A percentile compares a stretch with the other conserved stretches of the same genome.
These are phyloP conservation scores for Candida takata DNA, from an alignment of 805 yeast species.

Conservation along the genomic window DNA sequence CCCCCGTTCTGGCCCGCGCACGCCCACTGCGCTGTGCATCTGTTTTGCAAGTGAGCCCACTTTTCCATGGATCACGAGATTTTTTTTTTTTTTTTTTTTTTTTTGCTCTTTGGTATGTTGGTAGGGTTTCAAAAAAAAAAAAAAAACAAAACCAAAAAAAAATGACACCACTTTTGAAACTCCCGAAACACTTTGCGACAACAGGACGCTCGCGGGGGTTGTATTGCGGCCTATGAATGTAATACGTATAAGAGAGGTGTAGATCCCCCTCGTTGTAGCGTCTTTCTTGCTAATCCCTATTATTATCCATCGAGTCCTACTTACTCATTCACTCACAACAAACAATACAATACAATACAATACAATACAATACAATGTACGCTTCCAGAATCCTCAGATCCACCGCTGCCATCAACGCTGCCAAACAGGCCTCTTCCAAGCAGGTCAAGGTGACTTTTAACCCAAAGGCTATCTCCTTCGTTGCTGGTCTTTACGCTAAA, in stretches of 20 bases:
- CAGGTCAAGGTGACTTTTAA: conserved; percentile 17
- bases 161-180: conserved; percentile 2
- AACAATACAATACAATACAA: not conserved
- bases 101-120: not conserved
- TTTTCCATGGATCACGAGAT: conserved; percentile 2
- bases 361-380: conserved; percentile 18
- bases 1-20: too few species aligned
- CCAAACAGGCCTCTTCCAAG: conserved; percentile 15
- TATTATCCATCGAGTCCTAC: too few species aligned
- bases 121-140: not conserved
- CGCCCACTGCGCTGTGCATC: too few species aligned
- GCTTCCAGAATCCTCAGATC: conserved; percentile 22
- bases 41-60: too few species aligned
- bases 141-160: too few species aligned
- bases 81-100: too few species aligned
- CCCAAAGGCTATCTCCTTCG: conserved; percentile 8
- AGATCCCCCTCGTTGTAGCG: too few species aligned
- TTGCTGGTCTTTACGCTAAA: conserved; percentile 10
- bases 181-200: too few species aligned
- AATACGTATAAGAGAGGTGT: too few species aligned
- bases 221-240: too few species aligned
- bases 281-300: too few species aligned
- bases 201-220: too few species aligned
- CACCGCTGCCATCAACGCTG: conserved; percentile 19
- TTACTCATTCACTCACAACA: not conserved